Evolutionary conservation across 805 yeast species (phyloP).

Genomic region (Limtongia smithiae): DNA sequence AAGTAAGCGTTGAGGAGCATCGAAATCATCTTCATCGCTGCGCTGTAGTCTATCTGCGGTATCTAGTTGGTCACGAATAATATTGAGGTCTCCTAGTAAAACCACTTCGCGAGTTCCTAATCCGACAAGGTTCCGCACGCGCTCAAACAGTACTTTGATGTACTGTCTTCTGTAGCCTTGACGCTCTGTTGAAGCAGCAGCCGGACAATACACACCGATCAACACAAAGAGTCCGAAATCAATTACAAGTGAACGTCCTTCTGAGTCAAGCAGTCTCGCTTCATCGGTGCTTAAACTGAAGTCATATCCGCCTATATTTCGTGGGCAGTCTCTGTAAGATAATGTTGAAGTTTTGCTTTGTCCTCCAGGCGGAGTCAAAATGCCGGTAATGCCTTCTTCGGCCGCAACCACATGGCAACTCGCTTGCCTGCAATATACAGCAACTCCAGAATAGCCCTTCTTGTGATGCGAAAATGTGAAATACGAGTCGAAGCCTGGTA

Average conservation of each 20-base stretch:
- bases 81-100: slow-evolving; percentile 85
- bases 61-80: slow-evolving; percentile 75
- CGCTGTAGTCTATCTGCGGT: slow-evolving; percentile 65
- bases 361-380: slow-evolving; percentile 34
- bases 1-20: slow-evolving; percentile 19
- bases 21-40: slow-evolving; percentile 37
- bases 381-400: slow-evolving; percentile 90
- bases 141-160: slow-evolving; percentile 53
- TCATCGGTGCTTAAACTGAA: slow-evolving; percentile 34
- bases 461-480: slow-evolving; percentile 63
- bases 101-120: slow-evolving; percentile 64
- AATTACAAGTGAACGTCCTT: slow-evolving; percentile 76
- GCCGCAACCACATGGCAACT: slow-evolving; percentile 43
- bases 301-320: slow-evolving; percentile 28
- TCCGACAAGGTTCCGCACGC: slow-evolving; percentile 55
- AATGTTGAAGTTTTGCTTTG: slow-evolving; percentile 9
- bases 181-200: slow-evolving; percentile 70
- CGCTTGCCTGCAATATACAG: slow-evolving; percentile 65
- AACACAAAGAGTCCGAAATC: slow-evolving; percentile 54
- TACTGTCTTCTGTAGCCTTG: slow-evolving; percentile 57
- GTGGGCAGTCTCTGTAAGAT: slow-evolving; percentile 34
- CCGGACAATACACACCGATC: slow-evolving; percentile 78
- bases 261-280: slow-evolving; percentile 59
- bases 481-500: slow-evolving; percentile 59
- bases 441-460: slow-evolving; percentile 92